Conservation (phyloP, 352 stramenopile species). For the Pythium monospermum region DNA sequence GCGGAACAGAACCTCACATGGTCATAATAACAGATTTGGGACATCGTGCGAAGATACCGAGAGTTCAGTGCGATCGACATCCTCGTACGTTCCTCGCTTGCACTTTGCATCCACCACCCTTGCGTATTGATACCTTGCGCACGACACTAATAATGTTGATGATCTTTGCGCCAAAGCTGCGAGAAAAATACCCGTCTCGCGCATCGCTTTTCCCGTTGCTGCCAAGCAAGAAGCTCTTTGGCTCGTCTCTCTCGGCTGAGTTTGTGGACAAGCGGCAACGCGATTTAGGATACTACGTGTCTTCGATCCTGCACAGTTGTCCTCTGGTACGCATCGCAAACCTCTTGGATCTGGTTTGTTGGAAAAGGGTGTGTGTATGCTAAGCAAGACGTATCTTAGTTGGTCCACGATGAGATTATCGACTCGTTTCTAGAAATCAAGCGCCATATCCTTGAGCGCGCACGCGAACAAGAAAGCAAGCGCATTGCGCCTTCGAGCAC, state of each 20-base stretch:
- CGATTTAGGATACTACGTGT: slow-evolving; percentile 84
- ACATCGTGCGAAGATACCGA: slow-evolving; percentile 75
- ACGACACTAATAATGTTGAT: background rate
- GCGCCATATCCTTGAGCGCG: slow-evolving; percentile 71
- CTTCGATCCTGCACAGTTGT: slow-evolving; percentile 76
- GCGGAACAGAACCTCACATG: too few relatives aligned
- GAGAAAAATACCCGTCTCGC: slow-evolving; percentile 80
- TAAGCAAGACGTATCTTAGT: too few relatives aligned
- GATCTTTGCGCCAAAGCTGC: slow-evolving; percentile 32
- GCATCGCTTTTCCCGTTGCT: slow-evolving; percentile 67
- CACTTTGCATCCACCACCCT: background rate
- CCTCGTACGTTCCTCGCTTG: slow-evolving; percentile 34
- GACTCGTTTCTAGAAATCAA: slow-evolving; percentile 88
- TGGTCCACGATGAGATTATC: slow-evolving; percentile 83
- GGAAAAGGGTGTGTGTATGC: too few relatives aligned
- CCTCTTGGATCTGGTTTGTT: too few relatives aligned
- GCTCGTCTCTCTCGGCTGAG: slow-evolving; percentile 75
- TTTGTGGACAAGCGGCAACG: slow-evolving; percentile 86
- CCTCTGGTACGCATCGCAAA: slow-evolving; percentile 40
- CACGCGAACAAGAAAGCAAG: slow-evolving; percentile 42
- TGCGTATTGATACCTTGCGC: background rate
- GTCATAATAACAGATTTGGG: slow-evolving; percentile 63
- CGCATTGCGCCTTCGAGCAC: slow-evolving; percentile 3
- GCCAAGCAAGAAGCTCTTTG: slow-evolving; percentile 86
- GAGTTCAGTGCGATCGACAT: slow-evolving; percentile 86